Percentiles rank a stretch among this genome's conserved stretches.
These are phyloP conservation scores for Epichloe festucae DNA, from an alignment of 2,329 filamentous ascomycete species.

Conservation along the genomic window DNA sequence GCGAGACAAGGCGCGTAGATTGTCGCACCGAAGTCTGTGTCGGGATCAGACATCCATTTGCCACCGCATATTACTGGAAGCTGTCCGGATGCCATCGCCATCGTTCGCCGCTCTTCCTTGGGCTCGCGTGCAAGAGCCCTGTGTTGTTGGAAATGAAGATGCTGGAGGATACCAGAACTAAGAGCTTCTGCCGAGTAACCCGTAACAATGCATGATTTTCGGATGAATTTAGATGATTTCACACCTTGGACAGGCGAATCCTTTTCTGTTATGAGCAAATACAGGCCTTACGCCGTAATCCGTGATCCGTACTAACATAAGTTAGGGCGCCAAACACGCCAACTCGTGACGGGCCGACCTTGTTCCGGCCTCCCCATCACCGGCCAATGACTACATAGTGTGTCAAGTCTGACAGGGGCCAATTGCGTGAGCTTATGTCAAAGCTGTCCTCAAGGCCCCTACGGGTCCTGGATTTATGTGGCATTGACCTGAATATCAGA, in stretches of 20 bases:
- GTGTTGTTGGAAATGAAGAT: not conserved
- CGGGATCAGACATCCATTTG: not conserved
- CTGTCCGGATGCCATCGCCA: too few species aligned
- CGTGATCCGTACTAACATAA: too few species aligned
- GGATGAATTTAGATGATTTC: too few species aligned
- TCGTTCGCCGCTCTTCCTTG: too few species aligned
- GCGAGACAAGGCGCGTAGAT: not conserved
- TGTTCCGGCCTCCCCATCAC: not conserved
- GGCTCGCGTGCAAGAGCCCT: not conserved
- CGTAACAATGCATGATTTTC: too few species aligned
- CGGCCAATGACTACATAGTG: not conserved
- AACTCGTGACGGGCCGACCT: not conserved
- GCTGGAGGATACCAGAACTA: not conserved
- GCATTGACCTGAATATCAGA: not conserved
- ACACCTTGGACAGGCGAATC: too few species aligned
- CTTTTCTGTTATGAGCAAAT: too few species aligned
- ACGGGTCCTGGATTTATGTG: not conserved
- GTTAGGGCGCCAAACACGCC: not conserved
- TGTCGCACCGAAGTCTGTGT: not conserved
- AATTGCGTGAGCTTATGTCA: constrained; percentile 1
- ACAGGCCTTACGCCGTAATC: too few species aligned
- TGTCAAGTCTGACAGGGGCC: not conserved
- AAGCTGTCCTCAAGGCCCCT: constrained; percentile 4
- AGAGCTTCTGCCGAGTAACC: too few species aligned
- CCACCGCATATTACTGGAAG: not conserved